A percentile compares a stretch with the other conserved stretches of the same genome.
Evolutionary conservation across 257 asterid species (phyloP).

Genomic region (Salvia hispanica): DNA sequence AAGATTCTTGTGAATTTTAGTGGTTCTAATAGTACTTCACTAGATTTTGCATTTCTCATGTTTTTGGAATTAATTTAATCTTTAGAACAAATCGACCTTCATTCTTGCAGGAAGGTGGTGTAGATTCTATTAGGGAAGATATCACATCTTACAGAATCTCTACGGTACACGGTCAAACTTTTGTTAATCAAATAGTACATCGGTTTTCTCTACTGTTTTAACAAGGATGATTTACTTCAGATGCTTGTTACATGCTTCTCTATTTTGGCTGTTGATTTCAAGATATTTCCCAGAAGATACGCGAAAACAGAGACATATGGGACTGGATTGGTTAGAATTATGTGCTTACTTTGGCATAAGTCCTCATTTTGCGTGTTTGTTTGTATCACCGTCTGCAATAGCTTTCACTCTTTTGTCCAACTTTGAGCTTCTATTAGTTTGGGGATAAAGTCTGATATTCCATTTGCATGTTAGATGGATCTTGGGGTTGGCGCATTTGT

Average conservation of each 20-base stretch:
- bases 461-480: constrained; percentile 74
- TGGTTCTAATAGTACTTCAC: constrained; percentile 16
- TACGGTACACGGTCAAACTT: constrained; percentile 52
- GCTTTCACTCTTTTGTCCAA: constrained; percentile 12
- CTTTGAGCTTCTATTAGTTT: constrained; percentile 14
- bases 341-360: not conserved
- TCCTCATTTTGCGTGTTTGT: not conserved
- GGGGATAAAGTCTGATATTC: constrained; percentile 12
- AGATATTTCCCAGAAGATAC: constrained; percentile 90
- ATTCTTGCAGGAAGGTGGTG: constrained; percentile 54
- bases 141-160: constrained; percentile 79
- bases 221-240: constrained; percentile 52
- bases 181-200: constrained; percentile 25
- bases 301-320: constrained; percentile 96
- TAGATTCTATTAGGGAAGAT: constrained; percentile 48
- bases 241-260: constrained; percentile 74
- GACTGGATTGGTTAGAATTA: constrained; percentile 71
- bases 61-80: constrained; percentile 39
- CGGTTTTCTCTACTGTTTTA: constrained; percentile 24
- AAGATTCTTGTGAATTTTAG: constrained; percentile 20
- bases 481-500: constrained; percentile 97
- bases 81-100: constrained; percentile 60
- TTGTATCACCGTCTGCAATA: constrained; percentile 12
- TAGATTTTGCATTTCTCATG: constrained; percentile 18
- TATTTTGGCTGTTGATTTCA: constrained; percentile 95